Evolutionary conservation across 2,329 filamentous ascomycete species (phyloP).

Genomic region (Arthrobotrys sinensis): DNA sequence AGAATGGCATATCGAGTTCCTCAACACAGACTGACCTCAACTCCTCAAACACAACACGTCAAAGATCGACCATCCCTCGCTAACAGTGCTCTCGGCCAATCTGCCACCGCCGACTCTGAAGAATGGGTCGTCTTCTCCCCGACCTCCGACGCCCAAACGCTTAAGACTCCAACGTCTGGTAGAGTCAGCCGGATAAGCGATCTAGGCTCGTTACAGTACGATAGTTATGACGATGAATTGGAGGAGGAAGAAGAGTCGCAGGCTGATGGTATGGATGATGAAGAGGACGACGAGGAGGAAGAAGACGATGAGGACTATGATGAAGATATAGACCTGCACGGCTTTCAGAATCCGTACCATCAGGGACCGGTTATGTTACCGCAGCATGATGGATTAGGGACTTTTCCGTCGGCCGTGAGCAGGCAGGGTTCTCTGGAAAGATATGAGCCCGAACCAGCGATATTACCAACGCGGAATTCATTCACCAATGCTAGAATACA

Average conservation of each 20-base stretch:
- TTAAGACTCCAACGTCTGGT: conserved; percentile 79
- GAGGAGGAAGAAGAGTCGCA: conserved; percentile 68
- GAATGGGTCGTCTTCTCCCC: conserved; percentile 98
- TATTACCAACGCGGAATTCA: conserved; percentile 40
- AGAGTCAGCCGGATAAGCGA: conserved; percentile 84
- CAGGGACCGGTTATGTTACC: conserved; percentile 81
- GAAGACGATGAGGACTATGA: conserved; percentile 81
- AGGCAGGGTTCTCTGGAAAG: conserved; percentile 72
- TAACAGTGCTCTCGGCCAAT: conserved; percentile 44
- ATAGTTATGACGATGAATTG: conserved; percentile 69
- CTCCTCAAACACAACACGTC: conserved; percentile 47
- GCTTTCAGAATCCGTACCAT: conserved; percentile 68
- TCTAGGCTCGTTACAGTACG: conserved; percentile 76
- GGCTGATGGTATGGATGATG: conserved; percentile 70
- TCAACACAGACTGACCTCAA: conserved; percentile 52
- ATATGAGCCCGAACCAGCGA: conserved; percentile 75
- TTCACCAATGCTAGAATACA: conserved; percentile 83
- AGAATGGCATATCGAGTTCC: conserved; percentile 58
- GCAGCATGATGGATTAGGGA: conserved; percentile 90
- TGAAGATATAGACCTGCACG: conserved; percentile 72
- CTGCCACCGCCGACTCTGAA: conserved; percentile 67
- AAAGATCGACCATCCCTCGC: conserved; percentile 44
- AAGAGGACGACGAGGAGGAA: conserved; percentile 76
- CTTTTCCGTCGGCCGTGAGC: conserved; percentile 76
- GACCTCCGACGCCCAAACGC: conserved; percentile 74